phyloP scores from a whole-genome alignment of 345 rosid species.

The Odontarrhena argentea region DNA sequence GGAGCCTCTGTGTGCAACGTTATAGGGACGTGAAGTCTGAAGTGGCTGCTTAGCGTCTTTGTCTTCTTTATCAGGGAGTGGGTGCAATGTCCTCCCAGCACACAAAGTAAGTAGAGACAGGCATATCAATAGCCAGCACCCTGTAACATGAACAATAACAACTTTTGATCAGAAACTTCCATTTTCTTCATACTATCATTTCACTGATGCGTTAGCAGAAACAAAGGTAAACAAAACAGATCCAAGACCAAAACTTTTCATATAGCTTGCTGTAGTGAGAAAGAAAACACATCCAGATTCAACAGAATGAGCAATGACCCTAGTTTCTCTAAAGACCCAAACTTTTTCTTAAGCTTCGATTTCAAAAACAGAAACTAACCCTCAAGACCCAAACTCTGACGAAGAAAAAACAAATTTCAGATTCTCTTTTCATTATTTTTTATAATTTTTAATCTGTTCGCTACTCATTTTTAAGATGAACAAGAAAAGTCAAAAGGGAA shows the following conservation, averaged over 20 bases:
- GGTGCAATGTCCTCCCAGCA: conserved; percentile 73
- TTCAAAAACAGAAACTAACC: neutral
- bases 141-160: conserved; percentile 41
- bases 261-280: neutral
- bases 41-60: conserved; percentile 49
- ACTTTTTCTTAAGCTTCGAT: neutral
- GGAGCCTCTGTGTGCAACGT: conserved; percentile 93
- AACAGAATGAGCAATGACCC: neutral
- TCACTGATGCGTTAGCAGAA: neutral
- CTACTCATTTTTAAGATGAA: conserved; percentile 11
- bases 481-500: neutral
- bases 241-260: neutral
- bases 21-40: conserved; percentile 86
- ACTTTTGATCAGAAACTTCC: neutral
- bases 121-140: conserved; percentile 45
- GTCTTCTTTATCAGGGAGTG: conserved; percentile 53
- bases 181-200: neutral
- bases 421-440: neutral
- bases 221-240: conserved; percentile 6
- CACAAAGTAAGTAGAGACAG: conserved; percentile 52
- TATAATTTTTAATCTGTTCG: neutral
- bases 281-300: neutral
- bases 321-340: neutral
- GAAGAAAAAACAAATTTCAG: neutral
- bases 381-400: too few species aligned